phyloP scores from a whole-genome alignment of 768 basidiomycete species.

The Mycena polygramma region DNA sequence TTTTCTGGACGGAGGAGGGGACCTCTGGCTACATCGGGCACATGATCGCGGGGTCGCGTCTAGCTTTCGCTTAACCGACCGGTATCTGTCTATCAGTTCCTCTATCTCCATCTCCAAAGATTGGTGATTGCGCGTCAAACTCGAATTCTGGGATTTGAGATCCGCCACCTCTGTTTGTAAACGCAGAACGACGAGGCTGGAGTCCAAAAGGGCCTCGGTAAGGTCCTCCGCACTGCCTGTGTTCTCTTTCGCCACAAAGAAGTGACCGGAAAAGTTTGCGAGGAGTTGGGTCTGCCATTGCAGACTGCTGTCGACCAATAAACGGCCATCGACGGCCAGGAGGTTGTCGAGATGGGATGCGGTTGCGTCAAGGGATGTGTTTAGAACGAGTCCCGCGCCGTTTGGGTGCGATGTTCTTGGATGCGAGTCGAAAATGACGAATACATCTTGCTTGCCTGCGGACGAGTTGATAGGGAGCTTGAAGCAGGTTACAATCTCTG shows the following conservation, averaged over 20 bases:
- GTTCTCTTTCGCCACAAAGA: conserved; percentile 55
- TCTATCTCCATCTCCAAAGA: conserved; percentile 45
- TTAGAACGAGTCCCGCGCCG: conserved; percentile 72
- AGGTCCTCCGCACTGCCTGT: conserved; percentile 32
- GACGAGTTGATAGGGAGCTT: conserved; percentile 46
- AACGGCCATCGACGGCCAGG: conserved; percentile 61
- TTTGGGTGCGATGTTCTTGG: conserved; percentile 68
- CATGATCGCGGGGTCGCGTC: conserved; percentile 1
- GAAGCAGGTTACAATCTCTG: conserved; percentile 75
- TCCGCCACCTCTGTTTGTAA: conserved; percentile 56
- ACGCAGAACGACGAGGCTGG: conserved; percentile 62
- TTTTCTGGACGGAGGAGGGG: not conserved
- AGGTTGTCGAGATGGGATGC: conserved; percentile 61
- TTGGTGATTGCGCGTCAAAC: conserved; percentile 40
- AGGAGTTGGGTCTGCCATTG: conserved; percentile 79
- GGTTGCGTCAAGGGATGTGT: conserved; percentile 57
- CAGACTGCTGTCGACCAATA: conserved; percentile 57
- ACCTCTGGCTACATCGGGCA: not conserved
- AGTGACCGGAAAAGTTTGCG: conserved; percentile 69
- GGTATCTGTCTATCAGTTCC: conserved; percentile 30
- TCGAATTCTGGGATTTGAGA: conserved; percentile 48
- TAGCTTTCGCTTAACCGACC: conserved; percentile 17
- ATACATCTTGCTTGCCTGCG: conserved; percentile 47
- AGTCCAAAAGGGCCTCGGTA: conserved; percentile 54
- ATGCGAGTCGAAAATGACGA: conserved; percentile 78